phyloP scores from a whole-genome alignment of 2,329 filamentous ascomycete genomes.

The Cercospora zeae-maydis region DNA sequence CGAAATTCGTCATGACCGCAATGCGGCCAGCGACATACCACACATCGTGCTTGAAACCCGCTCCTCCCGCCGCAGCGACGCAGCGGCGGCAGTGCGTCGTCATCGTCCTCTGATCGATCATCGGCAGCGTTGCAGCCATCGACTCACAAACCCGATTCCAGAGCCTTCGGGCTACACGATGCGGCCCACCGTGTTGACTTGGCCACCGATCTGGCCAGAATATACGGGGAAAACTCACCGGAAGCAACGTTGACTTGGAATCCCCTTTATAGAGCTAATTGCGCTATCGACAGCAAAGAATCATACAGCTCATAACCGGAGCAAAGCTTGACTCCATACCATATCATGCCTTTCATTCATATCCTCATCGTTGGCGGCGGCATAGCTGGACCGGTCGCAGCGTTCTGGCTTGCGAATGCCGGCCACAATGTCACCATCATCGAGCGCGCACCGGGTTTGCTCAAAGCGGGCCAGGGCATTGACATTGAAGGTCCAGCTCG shows the following conservation, averaged over 20 bases:
- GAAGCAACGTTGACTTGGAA: neutral
- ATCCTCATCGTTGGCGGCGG: constrained; percentile 32
- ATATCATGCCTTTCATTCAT: constrained; percentile 18
- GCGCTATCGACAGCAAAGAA: neutral
- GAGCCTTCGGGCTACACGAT: neutral
- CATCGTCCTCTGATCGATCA: neutral
- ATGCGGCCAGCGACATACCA: neutral
- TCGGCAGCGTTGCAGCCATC: neutral
- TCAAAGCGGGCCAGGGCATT: constrained; percentile 26
- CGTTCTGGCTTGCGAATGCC: constrained; percentile 36
- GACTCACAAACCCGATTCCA: neutral
- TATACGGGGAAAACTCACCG: neutral
- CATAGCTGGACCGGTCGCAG: constrained; percentile 35
- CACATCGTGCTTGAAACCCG: neutral
- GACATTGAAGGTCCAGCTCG: constrained; percentile 27
- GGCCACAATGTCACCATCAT: constrained; percentile 11
- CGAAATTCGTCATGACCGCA: no score
- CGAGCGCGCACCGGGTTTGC: constrained; percentile 6
- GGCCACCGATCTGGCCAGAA: neutral
- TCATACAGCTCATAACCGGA: neutral
- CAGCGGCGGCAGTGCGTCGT: neutral
- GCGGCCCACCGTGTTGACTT: neutral
- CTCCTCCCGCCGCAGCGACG: neutral
- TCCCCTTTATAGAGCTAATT: neutral
- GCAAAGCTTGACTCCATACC: neutral